phyloP scores from a whole-genome alignment of 768 basidiomycete species.

The Boletus huronensis region DNA sequence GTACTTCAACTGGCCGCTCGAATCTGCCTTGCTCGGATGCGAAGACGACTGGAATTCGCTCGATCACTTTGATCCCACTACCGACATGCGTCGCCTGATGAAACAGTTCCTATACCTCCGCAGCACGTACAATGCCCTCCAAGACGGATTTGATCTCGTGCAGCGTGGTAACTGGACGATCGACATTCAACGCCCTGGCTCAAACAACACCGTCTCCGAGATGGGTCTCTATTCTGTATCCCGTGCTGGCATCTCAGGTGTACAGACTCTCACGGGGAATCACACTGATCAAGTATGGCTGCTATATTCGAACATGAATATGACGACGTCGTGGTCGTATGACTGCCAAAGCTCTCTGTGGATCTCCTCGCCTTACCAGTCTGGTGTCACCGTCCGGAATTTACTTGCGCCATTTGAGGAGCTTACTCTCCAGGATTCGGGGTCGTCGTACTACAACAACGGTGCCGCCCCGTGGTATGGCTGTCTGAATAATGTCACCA shows the following conservation, averaged over 20 bases:
- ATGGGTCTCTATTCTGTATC: constrained; percentile 86
- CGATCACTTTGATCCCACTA: constrained; percentile 92
- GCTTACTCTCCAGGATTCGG: constrained; percentile 66
- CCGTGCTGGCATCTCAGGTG: constrained; percentile 53
- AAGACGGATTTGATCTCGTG: constrained; percentile 85
- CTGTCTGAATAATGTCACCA: constrained; percentile 61
- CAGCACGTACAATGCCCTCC: constrained; percentile 62
- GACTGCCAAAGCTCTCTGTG: constrained; percentile 57
- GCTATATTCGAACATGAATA: constrained; percentile 83
- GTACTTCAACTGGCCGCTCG: constrained; percentile 91
- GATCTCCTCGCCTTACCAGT: constrained; percentile 77
- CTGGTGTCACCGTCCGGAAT: constrained; percentile 63
- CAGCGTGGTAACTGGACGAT: constrained; percentile 85
- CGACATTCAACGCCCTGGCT: constrained; percentile 76
- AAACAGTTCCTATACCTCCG: constrained; percentile 73
- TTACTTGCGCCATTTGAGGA: constrained; percentile 80
- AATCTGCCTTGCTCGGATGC: constrained; percentile 76
- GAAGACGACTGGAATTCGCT: constrained; percentile 88
- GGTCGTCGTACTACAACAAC: constrained; percentile 58
- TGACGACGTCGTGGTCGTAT: constrained; percentile 58
- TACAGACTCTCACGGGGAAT: constrained; percentile 62
- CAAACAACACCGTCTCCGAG: constrained; percentile 75
- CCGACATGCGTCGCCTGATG: constrained; percentile 70
- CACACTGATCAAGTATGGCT: constrained; percentile 75
- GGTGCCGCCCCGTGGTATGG: constrained; percentile 64